A percentile compares a stretch with the other conserved stretches of the same genome.
These are phyloP conservation scores for Pseudogymnoascus pannorum DNA, from an alignment of 2,329 filamentous ascomycete genomes.

Conservation along the genomic window DNA sequence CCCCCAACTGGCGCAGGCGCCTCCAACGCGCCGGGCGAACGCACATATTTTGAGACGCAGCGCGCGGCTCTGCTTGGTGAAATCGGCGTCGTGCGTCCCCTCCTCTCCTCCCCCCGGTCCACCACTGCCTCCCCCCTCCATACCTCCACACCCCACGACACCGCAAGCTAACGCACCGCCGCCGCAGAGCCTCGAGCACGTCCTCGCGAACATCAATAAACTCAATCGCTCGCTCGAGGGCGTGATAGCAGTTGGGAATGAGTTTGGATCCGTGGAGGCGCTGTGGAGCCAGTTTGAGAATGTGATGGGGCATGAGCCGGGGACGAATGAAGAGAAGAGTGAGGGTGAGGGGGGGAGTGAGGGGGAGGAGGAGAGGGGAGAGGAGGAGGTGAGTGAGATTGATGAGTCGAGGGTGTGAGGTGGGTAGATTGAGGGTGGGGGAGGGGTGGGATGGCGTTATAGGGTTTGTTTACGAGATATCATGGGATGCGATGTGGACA, in stretches of 20 bases:
- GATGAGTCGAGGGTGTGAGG: neutral
- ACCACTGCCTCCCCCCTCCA: no score
- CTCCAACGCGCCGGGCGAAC: constrained; percentile 30
- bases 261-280: constrained; percentile 94
- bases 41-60: constrained; percentile 69
- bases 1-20: constrained; percentile 16
- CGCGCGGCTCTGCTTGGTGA: constrained; percentile 63
- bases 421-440: neutral
- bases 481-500: neutral
- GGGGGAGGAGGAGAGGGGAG: constrained; percentile 21
- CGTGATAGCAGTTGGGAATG: constrained; percentile 86
- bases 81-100: constrained; percentile 58
- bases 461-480: constrained; percentile 7
- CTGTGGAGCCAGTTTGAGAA: constrained; percentile 96
- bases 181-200: constrained; percentile 70
- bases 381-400: constrained; percentile 13
- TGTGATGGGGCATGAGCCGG: constrained; percentile 73
- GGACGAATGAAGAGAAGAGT: constrained; percentile 26
- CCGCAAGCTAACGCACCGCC: neutral
- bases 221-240: constrained; percentile 88
- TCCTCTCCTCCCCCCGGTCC: neutral
- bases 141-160: neutral
- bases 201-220: constrained; percentile 92
- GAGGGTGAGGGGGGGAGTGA: constrained; percentile 20
- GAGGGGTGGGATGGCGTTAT: constrained; percentile 16